phyloP scores from a whole-genome alignment of 768 basidiomycete species.

The Lactifluus volemus region DNA sequence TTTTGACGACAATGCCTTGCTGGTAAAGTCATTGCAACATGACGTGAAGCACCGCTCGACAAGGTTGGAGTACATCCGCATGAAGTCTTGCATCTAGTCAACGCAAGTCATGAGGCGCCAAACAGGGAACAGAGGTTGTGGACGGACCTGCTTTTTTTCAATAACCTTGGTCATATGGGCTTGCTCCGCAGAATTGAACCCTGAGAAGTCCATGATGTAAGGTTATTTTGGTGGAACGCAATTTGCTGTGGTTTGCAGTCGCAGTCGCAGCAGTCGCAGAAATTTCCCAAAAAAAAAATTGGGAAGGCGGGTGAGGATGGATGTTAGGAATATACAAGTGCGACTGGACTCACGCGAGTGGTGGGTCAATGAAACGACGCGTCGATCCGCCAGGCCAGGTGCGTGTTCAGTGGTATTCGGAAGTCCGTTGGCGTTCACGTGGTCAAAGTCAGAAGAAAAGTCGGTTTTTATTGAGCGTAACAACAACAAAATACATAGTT shows the following conservation, averaged over 20 bases:
- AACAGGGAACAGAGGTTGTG: neutral
- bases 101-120: neutral
- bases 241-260: neutral
- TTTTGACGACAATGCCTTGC: conserved; percentile 86
- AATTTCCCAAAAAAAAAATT: neutral
- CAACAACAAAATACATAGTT: too few species aligned
- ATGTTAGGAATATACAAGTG: too few species aligned
- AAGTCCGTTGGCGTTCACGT: neutral
- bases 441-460: too few species aligned
- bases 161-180: conserved; percentile 93
- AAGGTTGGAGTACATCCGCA: conserved; percentile 88
- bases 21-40: conserved; percentile 95
- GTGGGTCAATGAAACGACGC: neutral
- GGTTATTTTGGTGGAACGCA: neutral
- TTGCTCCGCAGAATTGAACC: conserved; percentile 84
- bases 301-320: neutral
- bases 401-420: neutral
- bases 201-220: conserved; percentile 77
- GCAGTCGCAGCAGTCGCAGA: neutral
- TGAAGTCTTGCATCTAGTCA: conserved; percentile 93
- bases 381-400: neutral
- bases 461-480: too few species aligned
- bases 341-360: neutral
- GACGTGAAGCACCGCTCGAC: conserved; percentile 94
- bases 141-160: conserved; percentile 87